Base-by-base conservation (phyloP, 1,284 basidiomycete genomes). In the Trichosporon sp. region DNA sequence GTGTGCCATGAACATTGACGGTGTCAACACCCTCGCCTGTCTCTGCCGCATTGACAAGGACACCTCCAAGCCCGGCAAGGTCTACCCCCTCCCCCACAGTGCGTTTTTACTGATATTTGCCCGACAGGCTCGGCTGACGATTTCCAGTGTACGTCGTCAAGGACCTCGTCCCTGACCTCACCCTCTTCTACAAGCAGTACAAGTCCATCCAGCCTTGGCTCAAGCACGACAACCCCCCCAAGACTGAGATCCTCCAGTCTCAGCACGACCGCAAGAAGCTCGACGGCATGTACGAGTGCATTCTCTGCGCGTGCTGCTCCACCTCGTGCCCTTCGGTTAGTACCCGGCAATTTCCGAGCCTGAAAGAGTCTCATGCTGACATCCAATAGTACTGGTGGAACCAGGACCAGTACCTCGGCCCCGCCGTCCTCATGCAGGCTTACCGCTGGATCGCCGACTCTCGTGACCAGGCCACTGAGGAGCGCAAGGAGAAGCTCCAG, bases 21-120 rank as follows among this genome's bases (percentile, higher is more conserved):
- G 96, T 73, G 90, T 93, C 85, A 98, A 98, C 88, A 99, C 96
- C 2, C 90, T 99, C 71, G 96, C 96, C 26, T 99, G 97, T 85
- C 88, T 99, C 68, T 98, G 96, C 88, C 89, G 96, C 71, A 98
- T 98, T 79, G 92, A 96, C 85, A 88, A 94, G 79, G 88, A 89
- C 76, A 78, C 86, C 61, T 80, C 79, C 73, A 92, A 91, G 84
- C 89, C 93, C 78, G 86, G 89, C 77, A 98, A 98, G 89, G 91
- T 99, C 79, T 99, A 99, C 85, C 96, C 96, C 56, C 88, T 99
- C n/a, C 96, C 96, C 19, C 96, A 98, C 87, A 96, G 95, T 96
- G 75, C 73, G 93, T 89, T 65, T 5, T 40, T n/a, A 26, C 10
- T 16, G 16, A 14, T 32, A 26, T 10, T 19, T 38, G 37, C 16